Evolutionary conservation across 1,284 basidiomycete species (phyloP).

Genomic region (Ganoderma leucocontextum): DNA sequence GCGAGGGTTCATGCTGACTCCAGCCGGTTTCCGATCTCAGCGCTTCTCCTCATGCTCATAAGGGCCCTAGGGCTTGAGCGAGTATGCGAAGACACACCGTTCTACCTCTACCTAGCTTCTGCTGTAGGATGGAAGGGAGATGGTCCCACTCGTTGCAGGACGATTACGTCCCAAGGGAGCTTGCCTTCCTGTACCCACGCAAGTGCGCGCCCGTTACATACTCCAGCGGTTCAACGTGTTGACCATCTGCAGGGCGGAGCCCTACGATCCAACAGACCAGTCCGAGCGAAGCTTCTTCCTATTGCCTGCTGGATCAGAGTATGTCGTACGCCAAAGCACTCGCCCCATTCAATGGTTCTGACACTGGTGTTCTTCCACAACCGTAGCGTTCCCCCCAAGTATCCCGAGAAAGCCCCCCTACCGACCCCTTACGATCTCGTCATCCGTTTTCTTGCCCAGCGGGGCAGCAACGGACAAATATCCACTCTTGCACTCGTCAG

Average conservation of each 20-base stretch:
- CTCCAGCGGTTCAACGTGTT: not conserved
- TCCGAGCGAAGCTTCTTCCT: slow-evolving; percentile 16
- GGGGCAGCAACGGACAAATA: not conserved
- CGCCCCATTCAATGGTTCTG: not conserved
- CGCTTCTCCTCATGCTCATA: slow-evolving; percentile 5
- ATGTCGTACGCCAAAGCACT: not conserved
- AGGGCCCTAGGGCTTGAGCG: not conserved
- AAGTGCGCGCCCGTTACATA: slow-evolving; percentile 7
- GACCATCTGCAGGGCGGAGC: not conserved
- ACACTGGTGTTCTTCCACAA: not conserved
- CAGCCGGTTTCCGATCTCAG: not conserved
- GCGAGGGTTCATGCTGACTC: not conserved
- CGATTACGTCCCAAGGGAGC: not conserved
- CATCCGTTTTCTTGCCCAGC: not conserved
- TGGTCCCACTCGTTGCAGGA: not conserved
- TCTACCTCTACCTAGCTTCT: slow-evolving; percentile 1
- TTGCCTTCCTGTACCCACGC: slow-evolving; percentile 15
- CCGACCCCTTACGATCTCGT: slow-evolving; percentile 7
- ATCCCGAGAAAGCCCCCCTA: slow-evolving; percentile 3
- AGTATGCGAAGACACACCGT: not conserved
- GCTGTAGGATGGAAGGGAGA: not conserved
- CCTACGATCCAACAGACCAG: not conserved
- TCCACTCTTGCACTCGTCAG: slow-evolving; percentile 10
- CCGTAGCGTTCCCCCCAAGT: slow-evolving; percentile 19
- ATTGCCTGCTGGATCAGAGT: slow-evolving; percentile 12